Evolutionary conservation across 768 basidiomycete genomes (phyloP).

Genomic region (Amyloporia xantha): DNA sequence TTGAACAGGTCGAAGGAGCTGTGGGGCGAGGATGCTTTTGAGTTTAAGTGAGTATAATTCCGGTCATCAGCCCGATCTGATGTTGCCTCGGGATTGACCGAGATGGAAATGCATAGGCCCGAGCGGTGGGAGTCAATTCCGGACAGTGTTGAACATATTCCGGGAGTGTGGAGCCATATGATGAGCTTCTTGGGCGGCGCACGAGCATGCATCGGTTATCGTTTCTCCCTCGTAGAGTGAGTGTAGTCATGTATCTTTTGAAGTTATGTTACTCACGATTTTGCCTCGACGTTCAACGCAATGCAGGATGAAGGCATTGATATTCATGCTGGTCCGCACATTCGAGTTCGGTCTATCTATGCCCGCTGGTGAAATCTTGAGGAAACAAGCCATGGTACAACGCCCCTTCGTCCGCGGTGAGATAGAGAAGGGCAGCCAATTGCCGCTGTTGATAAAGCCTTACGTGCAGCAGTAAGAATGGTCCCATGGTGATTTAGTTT

Average conservation of each 20-base stretch:
- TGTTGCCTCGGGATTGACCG: background rate
- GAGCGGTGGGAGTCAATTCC: conserved; percentile 59
- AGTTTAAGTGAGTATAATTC: conserved; percentile 57
- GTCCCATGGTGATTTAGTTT: no score
- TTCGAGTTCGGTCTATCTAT: conserved; percentile 27
- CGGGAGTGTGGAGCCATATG: conserved; percentile 54
- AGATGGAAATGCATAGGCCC: no score
- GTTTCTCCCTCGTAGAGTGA: conserved; percentile 55
- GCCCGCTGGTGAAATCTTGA: conserved; percentile 17
- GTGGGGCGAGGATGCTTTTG: conserved; percentile 57
- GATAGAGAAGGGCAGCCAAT: conserved; percentile 11
- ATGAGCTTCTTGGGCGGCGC: conserved; percentile 61
- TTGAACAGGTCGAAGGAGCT: conserved; percentile 46
- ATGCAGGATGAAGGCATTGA: conserved; percentile 29
- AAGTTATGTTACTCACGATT: background rate
- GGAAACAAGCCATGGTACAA: conserved; percentile 18
- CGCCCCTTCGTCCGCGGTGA: conserved; percentile 19
- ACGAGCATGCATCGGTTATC: conserved; percentile 59
- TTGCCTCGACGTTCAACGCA: background rate
- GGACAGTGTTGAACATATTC: conserved; percentile 37
- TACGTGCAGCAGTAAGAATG: no score
- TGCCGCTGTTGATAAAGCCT: conserved; percentile 20
- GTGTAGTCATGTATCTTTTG: conserved; percentile 16
- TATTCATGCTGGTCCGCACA: conserved; percentile 26
- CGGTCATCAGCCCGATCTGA: background rate